Base-by-base conservation (phyloP, 495 filamentous ascomycete species). In the Podospora sp. region DNA sequence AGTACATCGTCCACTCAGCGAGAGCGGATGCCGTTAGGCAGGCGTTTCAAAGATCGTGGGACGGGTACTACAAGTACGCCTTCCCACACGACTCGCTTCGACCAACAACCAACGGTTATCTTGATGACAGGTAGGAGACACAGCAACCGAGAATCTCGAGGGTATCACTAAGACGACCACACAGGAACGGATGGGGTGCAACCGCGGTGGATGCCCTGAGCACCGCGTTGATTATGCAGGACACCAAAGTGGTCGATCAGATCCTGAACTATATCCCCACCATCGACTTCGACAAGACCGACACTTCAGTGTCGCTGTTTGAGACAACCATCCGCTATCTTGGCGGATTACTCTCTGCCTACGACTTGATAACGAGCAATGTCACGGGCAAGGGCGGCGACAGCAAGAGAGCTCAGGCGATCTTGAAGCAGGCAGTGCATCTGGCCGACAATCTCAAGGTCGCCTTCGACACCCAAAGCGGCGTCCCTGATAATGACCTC, bases 251-350 rank as follows among this genome's bases (percentile, higher is more conserved):
- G 36, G 87, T 95, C 36, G 79, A 85, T 21, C 79, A 86, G 33
- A 92, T 95, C 55, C 72, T 96, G 4, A 81, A 90, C 22, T 89
- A 87, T 74, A 84, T 97, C 52, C 79, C 84, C 0, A 82, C 75
- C 0, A 86, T 96, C 68, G 81, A 97, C 77, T 97, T 91, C 68
- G 83, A 83, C 60, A 80, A 77, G 20, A 90, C 90, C 4, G 69
- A 68, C 12, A 77, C 76, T 7, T 79, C 79, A 16, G 87, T 96
- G 67, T 93, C 89, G 64, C 78, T 97, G 29, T 97, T 97, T 66
- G 92, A 97, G 78, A 97, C 92, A 2, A 96, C 92, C 2, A 97
- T 97, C 71, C 89, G 92, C 4, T 97, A 96, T 69, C 79, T 96
- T 3, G 92, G 82, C 18, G 93, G 93, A 20, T 81, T 97, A 69